phyloP scores from a whole-genome alignment of 2,329 filamentous ascomycete species.

The Colletotrichum godetiae region DNA sequence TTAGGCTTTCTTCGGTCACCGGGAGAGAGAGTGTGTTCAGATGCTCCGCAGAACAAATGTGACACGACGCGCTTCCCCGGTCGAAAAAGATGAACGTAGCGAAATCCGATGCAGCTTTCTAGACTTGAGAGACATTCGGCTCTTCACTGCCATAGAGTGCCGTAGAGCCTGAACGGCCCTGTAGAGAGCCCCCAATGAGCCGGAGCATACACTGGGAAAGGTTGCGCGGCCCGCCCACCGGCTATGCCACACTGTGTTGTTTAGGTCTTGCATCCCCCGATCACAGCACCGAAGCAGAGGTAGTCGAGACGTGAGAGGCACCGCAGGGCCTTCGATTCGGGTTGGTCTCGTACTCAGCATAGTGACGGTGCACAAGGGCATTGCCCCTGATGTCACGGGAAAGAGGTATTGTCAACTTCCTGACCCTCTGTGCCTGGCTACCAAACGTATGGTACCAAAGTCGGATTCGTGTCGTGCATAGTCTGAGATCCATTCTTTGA shows the following conservation, averaged over 20 bases:
- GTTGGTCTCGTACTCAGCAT: slow-evolving; percentile 17
- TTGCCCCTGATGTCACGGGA: neutral
- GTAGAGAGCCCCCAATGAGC: neutral
- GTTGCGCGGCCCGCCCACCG: neutral
- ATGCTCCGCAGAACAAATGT: slow-evolving; percentile 18
- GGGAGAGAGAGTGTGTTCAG: slow-evolving; percentile 14
- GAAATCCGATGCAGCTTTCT: neutral
- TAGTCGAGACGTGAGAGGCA: neutral
- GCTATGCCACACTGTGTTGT: neutral
- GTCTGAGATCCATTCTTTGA: neutral
- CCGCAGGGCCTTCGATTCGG: slow-evolving; percentile 15
- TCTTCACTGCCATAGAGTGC: neutral
- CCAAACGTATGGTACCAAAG: neutral
- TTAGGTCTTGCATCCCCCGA: neutral
- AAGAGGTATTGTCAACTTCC: slow-evolving; percentile 20
- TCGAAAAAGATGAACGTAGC: slow-evolving; percentile 7
- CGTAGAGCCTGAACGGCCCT: neutral
- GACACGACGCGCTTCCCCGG: slow-evolving; percentile 9
- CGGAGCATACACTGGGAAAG: neutral
- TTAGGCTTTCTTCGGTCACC: slow-evolving; percentile 31
- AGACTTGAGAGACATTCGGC: neutral
- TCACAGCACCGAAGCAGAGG: neutral
- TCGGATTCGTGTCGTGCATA: neutral
- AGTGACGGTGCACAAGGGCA: slow-evolving; percentile 16
- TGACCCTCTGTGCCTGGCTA: neutral